Evolutionary conservation across 2,329 filamentous ascomycete species (phyloP), one percentile per base, ranked within the genome.

Genomic region (Cadophora gregata): DNA sequence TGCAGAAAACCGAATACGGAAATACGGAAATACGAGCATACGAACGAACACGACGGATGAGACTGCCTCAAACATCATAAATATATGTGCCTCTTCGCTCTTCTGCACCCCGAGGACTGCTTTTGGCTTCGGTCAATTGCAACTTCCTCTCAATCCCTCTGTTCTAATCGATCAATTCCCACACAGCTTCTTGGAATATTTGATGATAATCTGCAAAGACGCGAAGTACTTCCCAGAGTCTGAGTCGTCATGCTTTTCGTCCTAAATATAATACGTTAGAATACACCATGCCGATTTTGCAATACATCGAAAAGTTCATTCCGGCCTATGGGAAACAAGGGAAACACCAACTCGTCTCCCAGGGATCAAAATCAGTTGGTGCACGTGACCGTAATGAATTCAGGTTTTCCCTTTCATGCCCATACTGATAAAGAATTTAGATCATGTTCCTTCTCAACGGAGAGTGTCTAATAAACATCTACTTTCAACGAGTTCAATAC

Each of bases 331-430:
- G 38, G 3, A 27, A 16, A 24, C 3, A 27, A 29, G 24, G 24
- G 1, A 51, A 51, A 27, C 29, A 51, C 8, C 24, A 51, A 51
- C 24, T 25, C 21, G 14, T 51, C 48, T 16, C 24, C 25, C 24
- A 51, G 10, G 5, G 24, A 51, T 1, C 12, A 3, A 10, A 51
- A 4, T 27, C 47, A 42, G 38, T 3, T 10, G 10, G 3, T 51
- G 14, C 24, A 51, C 48, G 24, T 51, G 48, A 51, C 51, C 45
- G 38, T 42, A 42, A n/a, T n/a, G n/a, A n/a, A n/a, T n/a, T n/a
- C n/a, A n/a, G n/a, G n/a, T n/a, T n/a, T n/a, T n/a, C n/a, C 5
- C 4, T 42, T 3, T 16, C 19, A 16, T 42, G 38, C 2, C 38
- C 12, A 42, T 16, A 16, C 38, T 42, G 14, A 42, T 16, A 19